Conservation (phyloP, 768 basidiomycete genomes). For the Suillus alpinus region DNA sequence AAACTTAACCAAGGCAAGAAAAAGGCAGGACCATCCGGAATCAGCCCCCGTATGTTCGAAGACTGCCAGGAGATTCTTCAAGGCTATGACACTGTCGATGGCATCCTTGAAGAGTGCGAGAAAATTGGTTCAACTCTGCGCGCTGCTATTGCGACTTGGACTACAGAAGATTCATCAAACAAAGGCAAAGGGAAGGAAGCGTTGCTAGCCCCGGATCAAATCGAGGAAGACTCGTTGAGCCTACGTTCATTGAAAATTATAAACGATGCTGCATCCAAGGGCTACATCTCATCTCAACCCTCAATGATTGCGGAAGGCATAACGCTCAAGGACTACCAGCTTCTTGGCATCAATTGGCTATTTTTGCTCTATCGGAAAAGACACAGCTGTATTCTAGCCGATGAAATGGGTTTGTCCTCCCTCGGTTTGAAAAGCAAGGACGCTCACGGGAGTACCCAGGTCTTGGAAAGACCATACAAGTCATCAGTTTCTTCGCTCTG, state of each 20-base stretch:
- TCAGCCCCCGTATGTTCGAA: constrained; percentile 88
- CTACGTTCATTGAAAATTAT: constrained; percentile 46
- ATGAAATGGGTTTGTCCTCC: constrained; percentile 88
- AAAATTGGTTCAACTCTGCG: constrained; percentile 74
- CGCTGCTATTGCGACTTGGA: constrained; percentile 79
- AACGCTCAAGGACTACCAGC: constrained; percentile 91
- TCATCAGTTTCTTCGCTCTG: constrained; percentile 93
- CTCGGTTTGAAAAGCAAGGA: constrained; percentile 4
- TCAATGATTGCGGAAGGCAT: constrained; percentile 61
- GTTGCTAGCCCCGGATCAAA: constrained; percentile 31
- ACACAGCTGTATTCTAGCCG: constrained; percentile 93
- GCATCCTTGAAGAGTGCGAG: constrained; percentile 86
- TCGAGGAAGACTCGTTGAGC: constrained; percentile 63
- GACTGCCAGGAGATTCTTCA: constrained; percentile 82
- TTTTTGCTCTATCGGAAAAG: constrained; percentile 77
- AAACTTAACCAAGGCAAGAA: constrained; percentile 87
- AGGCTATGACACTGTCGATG: constrained; percentile 87
- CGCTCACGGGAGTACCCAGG: constrained; percentile 44
- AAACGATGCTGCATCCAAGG: constrained; percentile 43
- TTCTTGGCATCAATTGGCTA: constrained; percentile 98
- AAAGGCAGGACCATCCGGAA: constrained; percentile 76
- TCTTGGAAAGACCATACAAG: constrained; percentile 97
- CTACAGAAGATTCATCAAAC: constrained; percentile 27
- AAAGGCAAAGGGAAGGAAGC: constrained; percentile 40
- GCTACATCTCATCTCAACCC: constrained; percentile 79